phyloP scores from a whole-genome alignment of 2,329 filamentous ascomycete genomes.

The Venturiaceae sp. region DNA sequence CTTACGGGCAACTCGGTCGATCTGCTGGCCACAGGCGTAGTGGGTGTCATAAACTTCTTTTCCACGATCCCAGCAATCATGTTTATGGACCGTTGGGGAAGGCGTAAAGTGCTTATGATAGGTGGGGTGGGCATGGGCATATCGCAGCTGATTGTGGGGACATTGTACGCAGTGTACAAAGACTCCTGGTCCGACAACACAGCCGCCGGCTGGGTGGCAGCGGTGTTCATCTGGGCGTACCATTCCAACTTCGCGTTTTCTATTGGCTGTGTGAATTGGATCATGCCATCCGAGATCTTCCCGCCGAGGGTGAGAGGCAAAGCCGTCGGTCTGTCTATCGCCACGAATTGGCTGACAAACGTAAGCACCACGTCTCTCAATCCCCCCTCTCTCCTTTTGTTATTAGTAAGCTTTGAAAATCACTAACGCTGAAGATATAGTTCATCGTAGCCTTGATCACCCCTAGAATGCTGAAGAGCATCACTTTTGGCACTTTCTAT shows the following conservation, averaged over 20 bases:
- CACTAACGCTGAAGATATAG: conserved; percentile 10
- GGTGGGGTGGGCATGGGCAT: conserved; percentile 5
- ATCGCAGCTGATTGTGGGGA: conserved; percentile 7
- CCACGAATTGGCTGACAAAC: conserved; percentile 24
- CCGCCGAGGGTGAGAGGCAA: conserved; percentile 26
- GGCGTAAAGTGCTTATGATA: conserved; percentile 5
- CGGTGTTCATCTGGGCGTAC: conserved; percentile 22
- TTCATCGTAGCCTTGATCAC: conserved; percentile 27
- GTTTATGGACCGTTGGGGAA: conserved; percentile 6
- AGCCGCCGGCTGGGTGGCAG: conserved; percentile 18
- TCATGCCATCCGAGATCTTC: conserved; percentile 23
- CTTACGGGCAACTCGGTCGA: neutral
- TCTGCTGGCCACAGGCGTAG: conserved; percentile 8
- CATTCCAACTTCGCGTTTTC: conserved; percentile 19
- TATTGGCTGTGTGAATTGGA: conserved; percentile 21
- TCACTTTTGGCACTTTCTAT: conserved; percentile 27
- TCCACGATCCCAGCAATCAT: conserved; percentile 8
- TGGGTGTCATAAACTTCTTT: conserved; percentile 8
- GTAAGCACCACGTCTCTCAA: neutral
- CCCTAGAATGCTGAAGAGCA: conserved; percentile 22
- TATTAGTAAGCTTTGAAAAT: too few species aligned
- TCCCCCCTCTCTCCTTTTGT: neutral
- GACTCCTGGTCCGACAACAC: conserved; percentile 13
- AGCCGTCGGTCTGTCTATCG: conserved; percentile 24
- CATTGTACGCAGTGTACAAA: conserved; percentile 6